These are phyloP conservation scores for Pelargonium cotyledonis DNA, from an alignment of 441 rosid genomes.

Conservation along the genomic window DNA sequence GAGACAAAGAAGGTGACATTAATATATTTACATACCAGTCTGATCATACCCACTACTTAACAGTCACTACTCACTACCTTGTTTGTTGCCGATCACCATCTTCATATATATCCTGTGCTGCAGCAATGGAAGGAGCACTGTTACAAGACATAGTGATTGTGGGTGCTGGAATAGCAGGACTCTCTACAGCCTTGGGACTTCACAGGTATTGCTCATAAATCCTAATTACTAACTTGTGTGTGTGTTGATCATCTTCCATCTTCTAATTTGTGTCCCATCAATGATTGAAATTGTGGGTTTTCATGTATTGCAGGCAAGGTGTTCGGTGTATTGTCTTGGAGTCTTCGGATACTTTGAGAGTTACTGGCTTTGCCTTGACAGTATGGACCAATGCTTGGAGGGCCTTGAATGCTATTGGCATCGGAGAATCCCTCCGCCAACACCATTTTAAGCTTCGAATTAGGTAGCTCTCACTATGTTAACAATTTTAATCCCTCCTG, in stretches of 20 bases:
- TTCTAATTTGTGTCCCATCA: no score
- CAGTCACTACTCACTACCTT: no score
- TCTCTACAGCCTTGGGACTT: conserved; percentile 63
- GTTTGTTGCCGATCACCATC: no score
- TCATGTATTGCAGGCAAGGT: conserved; percentile 40
- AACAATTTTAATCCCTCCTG: no score
- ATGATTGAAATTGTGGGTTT: no score
- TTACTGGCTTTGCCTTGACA: conserved; percentile 47
- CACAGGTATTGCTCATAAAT: conserved; percentile 32
- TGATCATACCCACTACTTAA: no score
- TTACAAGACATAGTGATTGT: conserved; percentile 21
- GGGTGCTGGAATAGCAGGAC: conserved; percentile 65
- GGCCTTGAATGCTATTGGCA: conserved; percentile 59
- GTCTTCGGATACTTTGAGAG: conserved; percentile 47
- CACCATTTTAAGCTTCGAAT: conserved; percentile 28
- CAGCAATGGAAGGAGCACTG: neutral
- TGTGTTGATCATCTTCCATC: no score
- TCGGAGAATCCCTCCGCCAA: conserved; percentile 41
- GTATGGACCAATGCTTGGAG: conserved; percentile 69
- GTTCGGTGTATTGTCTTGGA: conserved; percentile 59
- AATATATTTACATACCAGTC: no score
- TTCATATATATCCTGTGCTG: no score
- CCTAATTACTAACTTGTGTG: neutral
- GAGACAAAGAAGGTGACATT: no score
- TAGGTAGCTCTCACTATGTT: no score